Percentiles rank a stretch among this genome's conserved stretches.
phyloP scores from a whole-genome alignment of 2,329 filamentous ascomycete species.

The Calonectria crousiana region DNA sequence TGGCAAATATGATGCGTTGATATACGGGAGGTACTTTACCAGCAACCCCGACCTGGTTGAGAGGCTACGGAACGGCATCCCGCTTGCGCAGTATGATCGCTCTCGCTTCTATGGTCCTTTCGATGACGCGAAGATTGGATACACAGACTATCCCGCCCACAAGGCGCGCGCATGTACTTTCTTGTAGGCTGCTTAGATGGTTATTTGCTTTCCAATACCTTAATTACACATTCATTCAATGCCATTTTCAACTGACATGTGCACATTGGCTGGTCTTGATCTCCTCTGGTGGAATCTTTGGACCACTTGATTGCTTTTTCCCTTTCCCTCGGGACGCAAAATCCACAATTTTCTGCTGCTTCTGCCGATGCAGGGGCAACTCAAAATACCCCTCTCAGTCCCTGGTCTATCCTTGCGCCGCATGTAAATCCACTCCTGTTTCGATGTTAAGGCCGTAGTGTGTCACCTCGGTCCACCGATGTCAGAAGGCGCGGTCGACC shows the following conservation, averaged over 20 bases:
- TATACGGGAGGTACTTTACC: conserved; percentile 61
- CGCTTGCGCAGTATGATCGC: conserved; percentile 57
- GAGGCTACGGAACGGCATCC: conserved; percentile 53
- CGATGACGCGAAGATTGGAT: conserved; percentile 48
- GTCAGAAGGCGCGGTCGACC: not conserved
- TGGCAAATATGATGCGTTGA: conserved; percentile 59
- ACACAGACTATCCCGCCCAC: conserved; percentile 50
- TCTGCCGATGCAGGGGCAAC: not conserved
- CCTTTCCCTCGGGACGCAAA: not conserved
- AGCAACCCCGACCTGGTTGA: conserved; percentile 63
- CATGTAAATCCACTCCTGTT: not conserved
- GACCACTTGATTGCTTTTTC: not conserved
- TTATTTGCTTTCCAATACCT: not conserved
- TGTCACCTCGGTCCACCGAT: not conserved
- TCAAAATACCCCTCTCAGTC: not conserved
- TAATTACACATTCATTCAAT: too few species aligned
- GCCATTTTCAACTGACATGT: not conserved
- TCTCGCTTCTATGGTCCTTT: conserved; percentile 58
- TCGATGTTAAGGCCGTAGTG: not conserved
- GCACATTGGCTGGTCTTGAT: not conserved
- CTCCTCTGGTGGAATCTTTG: not conserved
- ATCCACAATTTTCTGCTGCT: not conserved
- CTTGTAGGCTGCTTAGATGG: not conserved
- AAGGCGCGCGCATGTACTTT: conserved; percentile 2
- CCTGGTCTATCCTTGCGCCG: not conserved